Percentiles rank a stretch among this genome's conserved stretches.
Evolutionary conservation across 1,139 yeast genomes (phyloP).

Genomic region (Kluyveromyces marxianus): DNA sequence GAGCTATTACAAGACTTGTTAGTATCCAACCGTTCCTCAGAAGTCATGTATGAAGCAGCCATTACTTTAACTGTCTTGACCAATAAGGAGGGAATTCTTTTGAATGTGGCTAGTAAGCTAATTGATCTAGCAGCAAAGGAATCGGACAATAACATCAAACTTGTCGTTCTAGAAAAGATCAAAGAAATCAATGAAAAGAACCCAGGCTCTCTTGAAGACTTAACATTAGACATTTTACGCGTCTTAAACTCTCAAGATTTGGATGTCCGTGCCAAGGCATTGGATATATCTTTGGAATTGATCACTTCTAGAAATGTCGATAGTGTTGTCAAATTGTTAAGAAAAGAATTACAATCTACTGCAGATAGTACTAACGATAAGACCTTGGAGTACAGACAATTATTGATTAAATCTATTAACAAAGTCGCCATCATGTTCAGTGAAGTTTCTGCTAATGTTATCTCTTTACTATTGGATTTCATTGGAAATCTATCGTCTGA

Average conservation of each 20-base stretch:
- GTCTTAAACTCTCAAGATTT: slow-evolving; percentile 81
- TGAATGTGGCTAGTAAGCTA: slow-evolving; percentile 74
- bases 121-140: slow-evolving; percentile 86
- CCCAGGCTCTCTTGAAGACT: slow-evolving; percentile 81
- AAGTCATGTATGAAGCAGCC: slow-evolving; percentile 90
- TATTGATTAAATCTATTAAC: slow-evolving; percentile 82
- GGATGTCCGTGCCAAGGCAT: slow-evolving; percentile 83
- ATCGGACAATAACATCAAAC: slow-evolving; percentile 87
- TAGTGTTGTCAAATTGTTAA: slow-evolving; percentile 84
- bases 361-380: slow-evolving; percentile 59
- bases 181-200: slow-evolving; percentile 64
- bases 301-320: slow-evolving; percentile 87
- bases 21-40: slow-evolving; percentile 59
- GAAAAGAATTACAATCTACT: slow-evolving; percentile 81
- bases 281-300: slow-evolving; percentile 72
- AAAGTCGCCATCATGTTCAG: slow-evolving; percentile 81
- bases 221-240: slow-evolving; percentile 79
- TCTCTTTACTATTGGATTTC: slow-evolving; percentile 79
- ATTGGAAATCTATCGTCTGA: slow-evolving; percentile 74
- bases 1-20: slow-evolving; percentile 66
- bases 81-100: slow-evolving; percentile 56
- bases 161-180: slow-evolving; percentile 84
- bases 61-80: slow-evolving; percentile 73
- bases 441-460: slow-evolving; percentile 88
- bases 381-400: slow-evolving; percentile 78